Conservation (phyloP, 768 basidiomycete genomes). For the Tylopilus subfusipes region DNA sequence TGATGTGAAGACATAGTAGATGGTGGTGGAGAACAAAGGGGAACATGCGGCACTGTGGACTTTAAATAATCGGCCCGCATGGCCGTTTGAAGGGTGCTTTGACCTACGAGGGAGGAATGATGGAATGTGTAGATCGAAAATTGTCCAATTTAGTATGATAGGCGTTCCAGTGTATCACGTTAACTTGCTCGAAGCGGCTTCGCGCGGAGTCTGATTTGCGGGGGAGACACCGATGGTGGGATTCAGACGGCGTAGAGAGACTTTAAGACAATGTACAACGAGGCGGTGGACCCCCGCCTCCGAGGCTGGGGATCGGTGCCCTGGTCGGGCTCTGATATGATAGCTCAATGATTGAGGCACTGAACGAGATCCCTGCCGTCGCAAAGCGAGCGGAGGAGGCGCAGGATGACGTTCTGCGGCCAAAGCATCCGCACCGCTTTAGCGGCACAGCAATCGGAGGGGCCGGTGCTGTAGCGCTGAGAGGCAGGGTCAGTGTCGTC, state of each 20-base stretch:
- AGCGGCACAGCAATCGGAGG: constrained; percentile 19
- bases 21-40: constrained; percentile 1
- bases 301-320: constrained; percentile 3
- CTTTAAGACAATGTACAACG: not conserved
- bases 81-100: constrained; percentile 17
- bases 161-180: constrained; percentile 30
- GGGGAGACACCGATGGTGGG: not conserved
- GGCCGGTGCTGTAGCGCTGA: not conserved
- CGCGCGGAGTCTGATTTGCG: constrained; percentile 11
- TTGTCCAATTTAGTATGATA: constrained; percentile 17
- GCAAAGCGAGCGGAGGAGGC: constrained; percentile 11
- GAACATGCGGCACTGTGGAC: constrained; percentile 5
- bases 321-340: not conserved
- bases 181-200: not conserved
- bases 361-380: not conserved
- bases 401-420: constrained; percentile 15
- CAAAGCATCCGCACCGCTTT: constrained; percentile 22
- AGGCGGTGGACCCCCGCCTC: constrained; percentile 27
- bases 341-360: not conserved
- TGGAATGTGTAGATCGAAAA: constrained; percentile 18
- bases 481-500: not conserved
- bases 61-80: constrained; percentile 25
- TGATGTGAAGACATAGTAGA: constrained; percentile 20
- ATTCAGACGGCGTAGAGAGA: constrained; percentile 8
- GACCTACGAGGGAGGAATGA: constrained; percentile 14